Percentiles rank a stretch among this genome's conserved stretches.
Conservation (phyloP, 768 basidiomycete genomes). For the Lentinula boryana region DNA sequence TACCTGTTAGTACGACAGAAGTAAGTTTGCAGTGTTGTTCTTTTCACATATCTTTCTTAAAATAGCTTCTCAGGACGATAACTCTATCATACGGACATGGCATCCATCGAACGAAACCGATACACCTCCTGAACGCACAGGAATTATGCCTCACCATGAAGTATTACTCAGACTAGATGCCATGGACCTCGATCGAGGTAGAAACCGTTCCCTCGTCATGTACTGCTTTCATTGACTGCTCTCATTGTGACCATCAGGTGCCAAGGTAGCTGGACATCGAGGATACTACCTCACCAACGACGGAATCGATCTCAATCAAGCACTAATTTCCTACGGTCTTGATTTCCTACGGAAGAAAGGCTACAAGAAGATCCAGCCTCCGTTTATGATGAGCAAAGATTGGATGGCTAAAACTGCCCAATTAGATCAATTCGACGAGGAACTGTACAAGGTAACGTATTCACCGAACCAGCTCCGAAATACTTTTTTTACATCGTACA, state of each 20-base stretch:
- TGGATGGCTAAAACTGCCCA: conserved; percentile 98
- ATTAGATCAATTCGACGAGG: conserved; percentile 97
- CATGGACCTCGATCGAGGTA: conserved; percentile 92
- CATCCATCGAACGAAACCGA: conserved; percentile 73
- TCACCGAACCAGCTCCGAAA: neutral
- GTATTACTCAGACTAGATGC: conserved; percentile 90
- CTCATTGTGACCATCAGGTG: conserved; percentile 39
- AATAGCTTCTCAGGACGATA: conserved; percentile 68
- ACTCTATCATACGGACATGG: conserved; percentile 75
- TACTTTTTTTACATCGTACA: neutral
- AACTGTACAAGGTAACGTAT: conserved; percentile 82
- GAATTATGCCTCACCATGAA: conserved; percentile 96
- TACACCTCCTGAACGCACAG: conserved; percentile 64
- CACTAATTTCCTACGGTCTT: conserved; percentile 89
- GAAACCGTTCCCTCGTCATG: conserved; percentile 20
- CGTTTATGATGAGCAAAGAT: conserved; percentile 98
- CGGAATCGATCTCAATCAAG: conserved; percentile 96
- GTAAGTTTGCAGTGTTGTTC: conserved; percentile 32
- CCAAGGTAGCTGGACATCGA: conserved; percentile 92
- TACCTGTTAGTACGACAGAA: conserved; percentile 84
- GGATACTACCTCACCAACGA: conserved; percentile 96
- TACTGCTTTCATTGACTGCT: neutral
- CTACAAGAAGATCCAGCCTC: conserved; percentile 94
- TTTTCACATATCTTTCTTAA: neutral
- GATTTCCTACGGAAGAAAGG: conserved; percentile 80